Evolutionary conservation across 345 rosid species (phyloP).

Genomic region (Cardamine occulta): DNA sequence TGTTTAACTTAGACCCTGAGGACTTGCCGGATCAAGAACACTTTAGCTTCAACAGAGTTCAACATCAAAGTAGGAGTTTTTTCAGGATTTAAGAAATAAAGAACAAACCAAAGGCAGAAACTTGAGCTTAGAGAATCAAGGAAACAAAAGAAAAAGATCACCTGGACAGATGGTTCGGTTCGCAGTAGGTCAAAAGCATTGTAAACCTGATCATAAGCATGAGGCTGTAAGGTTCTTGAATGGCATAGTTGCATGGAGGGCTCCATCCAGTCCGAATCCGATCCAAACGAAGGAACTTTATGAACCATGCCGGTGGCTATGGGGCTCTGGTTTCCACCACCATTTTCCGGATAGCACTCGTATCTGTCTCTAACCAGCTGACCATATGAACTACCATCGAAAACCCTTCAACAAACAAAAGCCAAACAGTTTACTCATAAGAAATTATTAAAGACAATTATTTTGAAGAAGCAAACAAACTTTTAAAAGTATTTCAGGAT

Average conservation of each 20-base stretch:
- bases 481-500: not conserved
- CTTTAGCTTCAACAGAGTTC: not conserved
- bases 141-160: slow-evolving; percentile 27
- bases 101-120: not conserved
- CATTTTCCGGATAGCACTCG: slow-evolving; percentile 45
- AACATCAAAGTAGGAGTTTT: not conserved
- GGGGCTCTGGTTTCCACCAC: slow-evolving; percentile 43
- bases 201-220: slow-evolving; percentile 55
- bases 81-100: not conserved
- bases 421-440: not conserved
- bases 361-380: slow-evolving; percentile 59
- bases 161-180: slow-evolving; percentile 85
- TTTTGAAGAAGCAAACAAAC: slow-evolving; percentile 17
- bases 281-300: slow-evolving; percentile 53
- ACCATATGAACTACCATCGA: slow-evolving; percentile 52
- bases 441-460: slow-evolving; percentile 2
- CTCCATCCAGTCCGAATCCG: slow-evolving; percentile 78
- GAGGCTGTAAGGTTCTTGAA: slow-evolving; percentile 56
- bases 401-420: slow-evolving; percentile 55
- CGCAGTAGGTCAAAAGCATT: slow-evolving; percentile 80
- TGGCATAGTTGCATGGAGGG: slow-evolving; percentile 58
- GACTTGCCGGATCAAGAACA: not conserved
- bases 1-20: not conserved
- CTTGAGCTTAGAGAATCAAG: slow-evolving; percentile 19
- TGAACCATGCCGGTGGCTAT: slow-evolving; percentile 42